These are phyloP conservation scores for Exobasidium cylindrosporum DNA, from an alignment of 1,284 basidiomycete species.

Conservation along the genomic window DNA sequence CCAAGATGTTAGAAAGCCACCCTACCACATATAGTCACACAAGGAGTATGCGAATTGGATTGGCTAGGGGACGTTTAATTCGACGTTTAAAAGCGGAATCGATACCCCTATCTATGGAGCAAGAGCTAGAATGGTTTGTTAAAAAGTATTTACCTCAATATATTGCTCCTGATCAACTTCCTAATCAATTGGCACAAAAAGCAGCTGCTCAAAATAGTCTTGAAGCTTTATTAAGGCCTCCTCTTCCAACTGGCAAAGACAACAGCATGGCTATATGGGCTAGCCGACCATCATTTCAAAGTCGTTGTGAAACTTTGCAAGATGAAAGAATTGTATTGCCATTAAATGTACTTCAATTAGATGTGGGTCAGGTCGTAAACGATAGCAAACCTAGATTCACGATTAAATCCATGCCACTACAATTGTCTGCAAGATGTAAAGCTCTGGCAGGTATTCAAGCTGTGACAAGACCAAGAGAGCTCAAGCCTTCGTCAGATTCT, in stretches of 20 bases:
- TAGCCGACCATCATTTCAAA: background rate
- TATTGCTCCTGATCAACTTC: slow-evolving; percentile 29
- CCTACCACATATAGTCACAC: slow-evolving; percentile 21
- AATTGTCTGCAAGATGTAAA: background rate
- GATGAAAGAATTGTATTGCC: background rate
- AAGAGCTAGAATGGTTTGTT: slow-evolving; percentile 47
- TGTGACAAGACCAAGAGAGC: too few species aligned
- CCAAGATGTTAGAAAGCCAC: slow-evolving; percentile 21
- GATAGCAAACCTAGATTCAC: background rate
- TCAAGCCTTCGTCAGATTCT: too few species aligned
- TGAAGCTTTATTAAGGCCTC: slow-evolving; percentile 38
- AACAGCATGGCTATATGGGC: slow-evolving; percentile 15
- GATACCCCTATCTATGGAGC: slow-evolving; percentile 29
- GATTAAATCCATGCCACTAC: background rate
- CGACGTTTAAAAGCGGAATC: slow-evolving; percentile 25
- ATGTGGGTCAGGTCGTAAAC: background rate
- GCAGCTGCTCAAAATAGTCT: slow-evolving; percentile 25
- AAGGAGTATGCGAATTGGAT: slow-evolving; percentile 27
- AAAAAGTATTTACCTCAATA: slow-evolving; percentile 30
- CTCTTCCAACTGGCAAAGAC: slow-evolving; percentile 17
- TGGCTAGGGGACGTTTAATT: slow-evolving; percentile 35
- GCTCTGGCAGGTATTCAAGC: background rate
- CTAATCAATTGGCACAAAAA: slow-evolving; percentile 23
- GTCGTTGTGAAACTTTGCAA: background rate
- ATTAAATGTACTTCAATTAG: background rate